Percentiles rank a stretch among this genome's conserved stretches.
Conservation (phyloP, 2,329 filamentous ascomycete genomes). For the Alternaria postmessia region DNA sequence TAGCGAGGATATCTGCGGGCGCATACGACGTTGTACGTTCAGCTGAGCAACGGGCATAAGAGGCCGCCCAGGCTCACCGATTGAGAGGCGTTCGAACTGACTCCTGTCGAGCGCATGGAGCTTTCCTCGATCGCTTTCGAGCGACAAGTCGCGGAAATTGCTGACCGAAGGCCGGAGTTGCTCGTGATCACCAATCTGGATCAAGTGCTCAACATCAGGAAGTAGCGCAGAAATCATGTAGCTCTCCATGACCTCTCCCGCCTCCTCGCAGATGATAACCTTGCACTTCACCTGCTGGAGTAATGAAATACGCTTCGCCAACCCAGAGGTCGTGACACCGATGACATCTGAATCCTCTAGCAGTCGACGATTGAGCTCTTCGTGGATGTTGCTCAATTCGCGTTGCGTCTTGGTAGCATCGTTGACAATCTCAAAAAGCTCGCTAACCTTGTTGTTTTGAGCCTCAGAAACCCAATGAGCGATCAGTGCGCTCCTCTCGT, state of each 20-base stretch:
- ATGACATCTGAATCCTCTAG: conserved; percentile 60
- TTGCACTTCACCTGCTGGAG: conserved; percentile 62
- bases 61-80: conserved; percentile 30
- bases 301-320: conserved; percentile 63
- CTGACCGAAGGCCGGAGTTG: conserved; percentile 68
- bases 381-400: conserved; percentile 32
- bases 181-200: conserved; percentile 70
- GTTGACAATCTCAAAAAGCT: conserved; percentile 25
- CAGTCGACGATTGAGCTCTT: conserved; percentile 53
- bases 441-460: conserved; percentile 14
- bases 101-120: conserved; percentile 66
- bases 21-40: conserved; percentile 71
- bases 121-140: conserved; percentile 58
- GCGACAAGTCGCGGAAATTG: conserved; percentile 61
- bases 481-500: conserved; percentile 23
- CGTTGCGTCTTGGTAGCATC: conserved; percentile 16
- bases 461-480: conserved; percentile 27
- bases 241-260: conserved; percentile 72
- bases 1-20: conserved; percentile 67
- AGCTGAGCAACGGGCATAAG: conserved; percentile 50
- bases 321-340: conserved; percentile 67
- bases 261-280: conserved; percentile 72
- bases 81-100: conserved; percentile 67
- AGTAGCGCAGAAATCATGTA: conserved; percentile 68
- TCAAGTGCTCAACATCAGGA: conserved; percentile 67